Percentiles rank a stretch among this genome's conserved stretches.
These are phyloP conservation scores for Xylaria hypoxylon DNA, from an alignment of 2,329 filamentous ascomycete genomes.

Conservation along the genomic window DNA sequence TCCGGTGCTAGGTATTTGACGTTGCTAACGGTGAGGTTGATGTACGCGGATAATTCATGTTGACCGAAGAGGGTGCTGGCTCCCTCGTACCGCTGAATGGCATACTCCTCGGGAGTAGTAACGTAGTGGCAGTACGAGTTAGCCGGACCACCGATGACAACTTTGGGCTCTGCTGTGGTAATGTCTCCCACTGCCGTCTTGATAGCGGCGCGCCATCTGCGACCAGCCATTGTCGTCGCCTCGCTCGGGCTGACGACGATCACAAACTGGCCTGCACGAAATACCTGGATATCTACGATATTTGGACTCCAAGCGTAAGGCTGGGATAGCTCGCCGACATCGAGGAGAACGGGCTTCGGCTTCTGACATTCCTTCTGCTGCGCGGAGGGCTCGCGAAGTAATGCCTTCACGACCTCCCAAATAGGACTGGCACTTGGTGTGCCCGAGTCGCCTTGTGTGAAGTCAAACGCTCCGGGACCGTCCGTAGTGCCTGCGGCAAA, in stretches of 20 bases:
- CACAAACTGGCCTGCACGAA: conserved; percentile 85
- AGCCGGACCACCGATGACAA: conserved; percentile 86
- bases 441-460: conserved; percentile 83
- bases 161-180: conserved; percentile 66
- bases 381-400: conserved; percentile 75
- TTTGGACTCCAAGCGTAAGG: conserved; percentile 92
- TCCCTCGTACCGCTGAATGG: conserved; percentile 92
- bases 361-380: conserved; percentile 80
- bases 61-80: conserved; percentile 89
- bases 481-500: conserved; percentile 93
- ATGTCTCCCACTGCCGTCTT: conserved; percentile 60
- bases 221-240: conserved; percentile 90
- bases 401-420: conserved; percentile 78
- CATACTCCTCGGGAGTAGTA: conserved; percentile 82
- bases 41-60: conserved; percentile 85
- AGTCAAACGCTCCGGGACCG: conserved; percentile 88
- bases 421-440: conserved; percentile 77
- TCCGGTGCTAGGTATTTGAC: conserved; percentile 72
- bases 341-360: conserved; percentile 86
- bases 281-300: conserved; percentile 85
- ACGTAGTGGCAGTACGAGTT: conserved; percentile 91
- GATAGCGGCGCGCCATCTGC: conserved; percentile 83
- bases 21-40: conserved; percentile 82
- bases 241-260: conserved; percentile 90
- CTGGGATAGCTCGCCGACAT: conserved; percentile 79